phyloP scores from a whole-genome alignment of 2,329 filamentous ascomycete genomes.

The Zymoseptoria crescenta region DNA sequence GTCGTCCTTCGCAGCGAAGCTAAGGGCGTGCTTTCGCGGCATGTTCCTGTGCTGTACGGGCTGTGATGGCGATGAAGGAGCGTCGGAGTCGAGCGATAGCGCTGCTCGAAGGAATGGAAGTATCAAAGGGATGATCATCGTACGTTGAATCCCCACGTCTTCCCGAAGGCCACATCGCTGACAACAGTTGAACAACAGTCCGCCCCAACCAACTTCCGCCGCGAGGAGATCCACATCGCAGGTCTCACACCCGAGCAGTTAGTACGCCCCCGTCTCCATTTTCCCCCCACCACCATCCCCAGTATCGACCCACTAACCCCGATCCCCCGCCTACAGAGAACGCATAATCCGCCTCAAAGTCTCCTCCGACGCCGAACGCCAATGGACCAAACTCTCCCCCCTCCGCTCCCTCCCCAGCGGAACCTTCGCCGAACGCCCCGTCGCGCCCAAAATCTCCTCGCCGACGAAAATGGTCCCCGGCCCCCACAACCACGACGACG shows the following conservation, averaged over 20 bases:
- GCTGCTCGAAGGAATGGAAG: neutral
- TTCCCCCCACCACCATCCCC: neutral
- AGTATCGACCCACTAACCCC: neutral
- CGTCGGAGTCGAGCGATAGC: neutral
- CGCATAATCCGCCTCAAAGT: constrained; percentile 27
- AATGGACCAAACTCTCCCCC: constrained; percentile 24
- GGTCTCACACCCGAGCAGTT: constrained; percentile 26
- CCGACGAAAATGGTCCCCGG: neutral
- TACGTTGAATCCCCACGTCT: neutral
- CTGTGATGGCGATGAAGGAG: neutral
- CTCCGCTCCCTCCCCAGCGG: constrained; percentile 24
- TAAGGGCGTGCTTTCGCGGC: neutral
- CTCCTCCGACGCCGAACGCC: constrained; percentile 21
- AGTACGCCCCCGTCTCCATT: constrained; percentile 18
- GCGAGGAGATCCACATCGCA: constrained; percentile 26
- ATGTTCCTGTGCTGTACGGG: constrained; percentile 1
- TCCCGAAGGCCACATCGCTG: neutral
- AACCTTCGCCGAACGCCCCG: constrained; percentile 21
- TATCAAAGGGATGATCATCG: neutral
- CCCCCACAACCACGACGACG: neutral
- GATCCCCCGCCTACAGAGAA: constrained; percentile 11
- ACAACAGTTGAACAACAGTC: constrained; percentile 15
- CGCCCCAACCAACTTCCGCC: constrained; percentile 27
- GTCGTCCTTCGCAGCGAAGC: neutral
- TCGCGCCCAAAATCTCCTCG: neutral